Base-by-base conservation (phyloP, 345 rosid genomes). In the Populus simonii region DNA sequence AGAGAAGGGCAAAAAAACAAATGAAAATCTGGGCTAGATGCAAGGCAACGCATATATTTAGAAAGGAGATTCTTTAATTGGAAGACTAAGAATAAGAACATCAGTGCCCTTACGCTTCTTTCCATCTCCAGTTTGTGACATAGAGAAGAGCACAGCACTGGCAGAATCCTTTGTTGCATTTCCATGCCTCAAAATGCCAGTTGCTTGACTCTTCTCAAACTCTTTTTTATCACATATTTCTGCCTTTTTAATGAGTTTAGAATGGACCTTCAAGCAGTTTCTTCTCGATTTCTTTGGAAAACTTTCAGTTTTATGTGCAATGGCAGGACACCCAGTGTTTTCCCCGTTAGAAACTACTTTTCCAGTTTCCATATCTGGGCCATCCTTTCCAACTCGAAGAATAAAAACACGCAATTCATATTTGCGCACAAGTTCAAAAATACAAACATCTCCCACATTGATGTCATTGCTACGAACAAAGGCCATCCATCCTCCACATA, bases 401-500 rank as follows among this genome's bases (percentile, higher is more conserved):
- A 90, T 83, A 84, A 82, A 86, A 22, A 90, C 90, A 62, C 80
- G 83, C 79, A 90, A 70, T 82, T 90, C 92, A 85, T 61, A 78
- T 77, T 82, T 76, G 33, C 38, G 67, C 35, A 83, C 87, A 76
- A 87, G 85, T 80, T 90, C 92, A 78, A 90, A 89, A 59, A 89
- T 81, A 57, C 92, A 86, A 69, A 90, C 72, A 43, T 89, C 93
- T 55, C 90, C 91, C 63, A 86, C 69, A 76, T 84, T 81, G 68
- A 89, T 79, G 49, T 75, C 87, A 83, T 89, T 90, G 74, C 84
- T 71, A 22, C 88, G 90, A 25, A 89, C 92, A 82, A 89, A 90
- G 66, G 88, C 87, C 87, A 89, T 78, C 93, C 93, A 90, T 63
- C 93, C 93, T 57, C 88, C 90, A 78, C 90, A 90, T 55, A 89